A percentile compares a stretch with the other conserved stretches of the same genome.
Evolutionary conservation across 805 yeast species (phyloP).

Genomic region (Candida vaughaniae): DNA sequence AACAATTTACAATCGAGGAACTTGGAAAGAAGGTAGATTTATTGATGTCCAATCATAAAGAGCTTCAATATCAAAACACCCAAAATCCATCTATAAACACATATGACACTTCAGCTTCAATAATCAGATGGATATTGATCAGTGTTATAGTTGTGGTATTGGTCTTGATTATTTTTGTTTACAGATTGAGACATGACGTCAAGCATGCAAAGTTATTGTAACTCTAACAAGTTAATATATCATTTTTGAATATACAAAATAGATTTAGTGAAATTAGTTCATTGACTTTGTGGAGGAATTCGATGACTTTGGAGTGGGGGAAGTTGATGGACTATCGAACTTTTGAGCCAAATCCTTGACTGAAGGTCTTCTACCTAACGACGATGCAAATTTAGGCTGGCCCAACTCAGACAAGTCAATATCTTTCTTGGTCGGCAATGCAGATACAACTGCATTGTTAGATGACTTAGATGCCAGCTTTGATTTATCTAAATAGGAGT

Average conservation of each 20-base stretch:
- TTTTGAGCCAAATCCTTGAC: conserved; percentile 32
- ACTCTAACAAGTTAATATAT: conserved; percentile 7
- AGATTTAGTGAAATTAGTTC: too few species aligned
- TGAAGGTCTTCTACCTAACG: conserved; percentile 29
- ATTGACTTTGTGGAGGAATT: conserved; percentile 13
- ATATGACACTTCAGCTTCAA: conserved; percentile 5
- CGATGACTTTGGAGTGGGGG: conserved; percentile 15
- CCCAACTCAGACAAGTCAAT: conserved; percentile 21
- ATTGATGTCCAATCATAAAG: conserved; percentile 40
- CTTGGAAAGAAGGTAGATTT: conserved; percentile 38
- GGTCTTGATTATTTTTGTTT: conserved; percentile 45
- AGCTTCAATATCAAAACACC: conserved; percentile 29
- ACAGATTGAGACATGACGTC: conserved; percentile 59
- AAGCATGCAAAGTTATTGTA: conserved; percentile 59
- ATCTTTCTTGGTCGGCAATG: conserved; percentile 23
- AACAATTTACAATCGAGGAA: conserved; percentile 33
- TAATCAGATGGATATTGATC: conserved; percentile 40
- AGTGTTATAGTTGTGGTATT: conserved; percentile 41
- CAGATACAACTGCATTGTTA: conserved; percentile 20
- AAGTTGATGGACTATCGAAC: conserved; percentile 20
- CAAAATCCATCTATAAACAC: conserved; percentile 8
- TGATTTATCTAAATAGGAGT: conserved; percentile 14
- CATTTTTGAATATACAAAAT: conserved; percentile 1
- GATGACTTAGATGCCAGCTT: not conserved
- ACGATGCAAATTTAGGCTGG: conserved; percentile 28